phyloP scores from a whole-genome alignment of 306 rosid species.

The Trifolium pratense region DNA sequence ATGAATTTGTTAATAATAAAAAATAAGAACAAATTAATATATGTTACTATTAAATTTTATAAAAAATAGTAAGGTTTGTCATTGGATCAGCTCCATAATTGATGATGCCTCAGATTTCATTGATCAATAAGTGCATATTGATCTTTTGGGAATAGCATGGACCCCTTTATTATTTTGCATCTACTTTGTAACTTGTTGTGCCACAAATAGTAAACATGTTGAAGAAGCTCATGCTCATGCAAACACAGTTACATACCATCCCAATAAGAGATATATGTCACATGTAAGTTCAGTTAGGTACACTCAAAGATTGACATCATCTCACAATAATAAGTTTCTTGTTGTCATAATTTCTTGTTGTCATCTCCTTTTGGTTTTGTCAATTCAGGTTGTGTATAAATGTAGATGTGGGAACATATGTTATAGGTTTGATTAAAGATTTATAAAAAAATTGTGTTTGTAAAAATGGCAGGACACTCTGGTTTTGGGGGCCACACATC shows the following conservation, averaged over 20 bases:
- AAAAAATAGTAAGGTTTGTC: too few species aligned
- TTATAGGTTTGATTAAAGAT: background rate
- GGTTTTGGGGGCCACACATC: slow-evolving; percentile 20
- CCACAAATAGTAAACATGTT: slow-evolving; percentile 4
- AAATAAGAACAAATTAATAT: too few species aligned
- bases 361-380: background rate
- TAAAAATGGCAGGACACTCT: slow-evolving; percentile 10
- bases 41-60: too few species aligned
- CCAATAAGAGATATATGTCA: background rate
- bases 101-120: background rate
- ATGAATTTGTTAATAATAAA: too few species aligned
- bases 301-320: background rate
- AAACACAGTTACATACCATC: slow-evolving; percentile 1
- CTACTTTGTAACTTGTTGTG: background rate
- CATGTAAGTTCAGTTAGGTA: slow-evolving; percentile 14
- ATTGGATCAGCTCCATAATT: too few species aligned
- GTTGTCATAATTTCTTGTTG: background rate
- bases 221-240: slow-evolving; percentile 25
- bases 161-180: slow-evolving; percentile 4
- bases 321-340: slow-evolving; percentile 9
- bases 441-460: background rate
- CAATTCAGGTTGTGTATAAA: background rate
- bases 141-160: background rate
- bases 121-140: background rate
- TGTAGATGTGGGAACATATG: background rate